Evolutionary conservation across 768 basidiomycete genomes (phyloP).

Genomic region (Infundibulicybe gibba): DNA sequence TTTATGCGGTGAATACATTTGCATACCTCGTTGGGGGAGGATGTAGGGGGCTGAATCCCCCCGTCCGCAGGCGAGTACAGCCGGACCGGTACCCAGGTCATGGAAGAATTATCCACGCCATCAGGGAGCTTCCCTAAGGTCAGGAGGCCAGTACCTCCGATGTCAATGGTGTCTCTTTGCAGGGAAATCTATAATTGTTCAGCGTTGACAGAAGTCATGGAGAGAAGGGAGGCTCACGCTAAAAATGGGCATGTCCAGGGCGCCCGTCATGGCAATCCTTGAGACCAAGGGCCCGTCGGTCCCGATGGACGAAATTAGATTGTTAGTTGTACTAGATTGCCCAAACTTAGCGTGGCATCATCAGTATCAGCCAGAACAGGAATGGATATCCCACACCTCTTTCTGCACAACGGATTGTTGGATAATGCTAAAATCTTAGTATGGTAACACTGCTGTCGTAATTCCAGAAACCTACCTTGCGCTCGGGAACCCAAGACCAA

Average conservation of each 20-base stretch:
- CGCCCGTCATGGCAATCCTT: constrained; percentile 39
- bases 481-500: constrained; percentile 66
- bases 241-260: constrained; percentile 46
- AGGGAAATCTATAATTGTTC: constrained; percentile 33
- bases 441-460: neutral
- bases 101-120: constrained; percentile 45
- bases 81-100: constrained; percentile 69
- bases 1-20: neutral
- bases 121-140: constrained; percentile 61
- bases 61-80: constrained; percentile 50
- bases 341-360: constrained; percentile 11
- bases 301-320: constrained; percentile 29
- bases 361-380: neutral
- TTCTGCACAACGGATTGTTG: constrained; percentile 25
- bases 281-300: constrained; percentile 42
- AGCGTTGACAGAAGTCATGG: no score
- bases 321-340: constrained; percentile 26
- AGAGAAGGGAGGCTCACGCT: constrained; percentile 22
- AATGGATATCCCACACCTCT: constrained; percentile 11
- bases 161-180: constrained; percentile 56
- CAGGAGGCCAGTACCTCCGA: constrained; percentile 55
- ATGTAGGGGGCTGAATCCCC: constrained; percentile 49
- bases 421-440: constrained; percentile 28
- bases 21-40: constrained; percentile 57
- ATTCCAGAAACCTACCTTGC: constrained; percentile 42